Evolutionary conservation across 495 filamentous ascomycete species (phyloP).

Genomic region (Daldinia loculata): DNA sequence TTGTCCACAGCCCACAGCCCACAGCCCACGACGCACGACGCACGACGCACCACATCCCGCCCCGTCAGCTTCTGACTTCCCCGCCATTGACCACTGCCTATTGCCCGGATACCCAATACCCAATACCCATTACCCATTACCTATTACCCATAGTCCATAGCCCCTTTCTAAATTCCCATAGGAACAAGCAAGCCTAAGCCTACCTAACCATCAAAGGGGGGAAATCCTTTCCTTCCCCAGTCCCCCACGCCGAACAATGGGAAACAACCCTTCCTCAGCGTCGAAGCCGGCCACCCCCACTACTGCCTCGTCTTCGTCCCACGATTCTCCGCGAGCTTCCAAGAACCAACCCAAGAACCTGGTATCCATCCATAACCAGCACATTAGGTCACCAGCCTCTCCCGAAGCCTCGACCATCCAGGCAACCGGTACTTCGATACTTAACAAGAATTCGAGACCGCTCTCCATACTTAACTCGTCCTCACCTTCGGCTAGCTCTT

Average conservation of each 20-base stretch:
- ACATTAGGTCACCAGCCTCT: conserved; percentile 57
- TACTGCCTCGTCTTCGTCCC: conserved; percentile 47
- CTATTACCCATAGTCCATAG: conserved; percentile 1
- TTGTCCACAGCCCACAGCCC: conserved; percentile 28
- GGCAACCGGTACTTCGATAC: conserved; percentile 59
- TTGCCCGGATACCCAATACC: conserved; percentile 4
- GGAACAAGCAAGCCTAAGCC: conserved; percentile 29
- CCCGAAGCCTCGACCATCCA: conserved; percentile 63
- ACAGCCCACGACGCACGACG: conserved; percentile 33
- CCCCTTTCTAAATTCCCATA: conserved; percentile 24
- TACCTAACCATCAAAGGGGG: conserved; percentile 19
- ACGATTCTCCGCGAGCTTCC: conserved; percentile 49
- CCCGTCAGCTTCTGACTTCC: conserved; percentile 43
- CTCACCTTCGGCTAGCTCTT: conserved; percentile 44
- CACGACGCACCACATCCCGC: conserved; percentile 39
- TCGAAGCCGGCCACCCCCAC: conserved; percentile 47
- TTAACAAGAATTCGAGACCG: conserved; percentile 52
- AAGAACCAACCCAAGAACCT: conserved; percentile 48
- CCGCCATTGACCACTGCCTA: conserved; percentile 31
- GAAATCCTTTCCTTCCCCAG: conserved; percentile 25
- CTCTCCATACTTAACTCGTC: conserved; percentile 53
- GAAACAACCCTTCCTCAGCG: conserved; percentile 53
- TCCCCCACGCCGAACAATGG: conserved; percentile 50
- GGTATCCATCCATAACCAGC: conserved; percentile 44
- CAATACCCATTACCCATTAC: neutral